Evolutionary conservation across 1,284 basidiomycete genomes (phyloP).

Genomic region (Fistulinella staudtii): DNA sequence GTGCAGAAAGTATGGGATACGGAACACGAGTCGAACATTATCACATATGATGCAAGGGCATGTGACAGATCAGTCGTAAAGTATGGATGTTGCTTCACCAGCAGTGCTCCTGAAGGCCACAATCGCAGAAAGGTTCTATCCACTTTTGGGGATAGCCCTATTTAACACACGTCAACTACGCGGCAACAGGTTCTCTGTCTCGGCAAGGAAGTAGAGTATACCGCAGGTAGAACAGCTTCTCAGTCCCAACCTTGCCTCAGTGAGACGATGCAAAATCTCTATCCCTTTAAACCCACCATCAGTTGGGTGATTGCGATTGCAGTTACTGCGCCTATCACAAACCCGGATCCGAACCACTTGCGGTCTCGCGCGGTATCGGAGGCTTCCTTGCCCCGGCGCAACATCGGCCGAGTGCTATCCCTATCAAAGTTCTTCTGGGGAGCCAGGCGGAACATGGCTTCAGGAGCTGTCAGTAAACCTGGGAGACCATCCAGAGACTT

Average conservation of each 20-base stretch:
- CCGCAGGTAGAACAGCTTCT: too few species aligned
- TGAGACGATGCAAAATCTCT: background rate
- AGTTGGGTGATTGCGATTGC: constrained; percentile 5
- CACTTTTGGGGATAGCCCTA: too few species aligned
- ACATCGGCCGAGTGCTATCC: constrained; percentile 7
- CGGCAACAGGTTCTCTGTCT: too few species aligned
- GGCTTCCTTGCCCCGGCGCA: background rate
- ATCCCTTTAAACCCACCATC: constrained; percentile 4
- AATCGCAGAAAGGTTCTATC: too few species aligned
- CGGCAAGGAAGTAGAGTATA: too few species aligned
- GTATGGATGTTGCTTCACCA: too few species aligned
- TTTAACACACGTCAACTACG: background rate
- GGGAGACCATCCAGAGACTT: constrained; percentile 51
- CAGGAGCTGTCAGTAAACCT: constrained; percentile 31
- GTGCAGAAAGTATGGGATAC: constrained; percentile 36
- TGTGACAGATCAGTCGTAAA: too few species aligned
- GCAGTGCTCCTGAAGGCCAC: too few species aligned
- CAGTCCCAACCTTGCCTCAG: too few species aligned
- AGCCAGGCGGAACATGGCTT: constrained; percentile 7
- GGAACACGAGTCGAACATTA: constrained; percentile 40
- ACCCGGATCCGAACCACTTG: constrained; percentile 17
- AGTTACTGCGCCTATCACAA: constrained; percentile 12
- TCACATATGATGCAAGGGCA: too few species aligned
- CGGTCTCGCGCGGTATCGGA: background rate
- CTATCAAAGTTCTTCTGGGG: constrained; percentile 19